Evolutionary conservation across 805 yeast species (phyloP).

Genomic region (Monosporozyma siamensis): DNA sequence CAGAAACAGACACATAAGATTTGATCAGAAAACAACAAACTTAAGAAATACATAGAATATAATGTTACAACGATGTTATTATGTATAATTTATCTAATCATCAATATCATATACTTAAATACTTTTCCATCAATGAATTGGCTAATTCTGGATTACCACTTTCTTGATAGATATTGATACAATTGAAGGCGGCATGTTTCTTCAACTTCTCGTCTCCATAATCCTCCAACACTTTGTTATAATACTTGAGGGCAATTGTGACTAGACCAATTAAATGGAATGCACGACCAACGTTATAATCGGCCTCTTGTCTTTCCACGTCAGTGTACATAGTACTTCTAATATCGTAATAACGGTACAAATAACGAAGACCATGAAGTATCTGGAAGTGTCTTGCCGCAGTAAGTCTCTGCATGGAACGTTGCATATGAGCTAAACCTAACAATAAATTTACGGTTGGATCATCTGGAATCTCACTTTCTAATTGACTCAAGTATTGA

Average conservation of each 20-base stretch:
- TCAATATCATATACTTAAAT: constrained; percentile 40
- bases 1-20: too few species aligned
- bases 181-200: constrained; percentile 79
- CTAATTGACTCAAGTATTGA: constrained; percentile 65
- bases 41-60: too few species aligned
- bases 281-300: constrained; percentile 74
- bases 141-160: constrained; percentile 68
- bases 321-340: constrained; percentile 32
- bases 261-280: constrained; percentile 78
- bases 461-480: constrained; percentile 57
- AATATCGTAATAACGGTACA: constrained; percentile 58
- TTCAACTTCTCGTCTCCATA: constrained; percentile 52
- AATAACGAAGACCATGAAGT: constrained; percentile 73
- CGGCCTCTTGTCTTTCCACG: constrained; percentile 60
- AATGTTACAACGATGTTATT: background rate
- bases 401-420: constrained; percentile 87
- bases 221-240: constrained; percentile 54
- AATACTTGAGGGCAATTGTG: constrained; percentile 63
- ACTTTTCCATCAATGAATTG: constrained; percentile 50
- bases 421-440: constrained; percentile 75
- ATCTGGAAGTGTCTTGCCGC: constrained; percentile 79
- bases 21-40: too few species aligned
- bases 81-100: too few species aligned
- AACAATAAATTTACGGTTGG: constrained; percentile 69
- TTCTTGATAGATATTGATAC: constrained; percentile 61